phyloP scores from a whole-genome alignment of 2,329 filamentous ascomycete species.

The Talaromyces marneffei region DNA sequence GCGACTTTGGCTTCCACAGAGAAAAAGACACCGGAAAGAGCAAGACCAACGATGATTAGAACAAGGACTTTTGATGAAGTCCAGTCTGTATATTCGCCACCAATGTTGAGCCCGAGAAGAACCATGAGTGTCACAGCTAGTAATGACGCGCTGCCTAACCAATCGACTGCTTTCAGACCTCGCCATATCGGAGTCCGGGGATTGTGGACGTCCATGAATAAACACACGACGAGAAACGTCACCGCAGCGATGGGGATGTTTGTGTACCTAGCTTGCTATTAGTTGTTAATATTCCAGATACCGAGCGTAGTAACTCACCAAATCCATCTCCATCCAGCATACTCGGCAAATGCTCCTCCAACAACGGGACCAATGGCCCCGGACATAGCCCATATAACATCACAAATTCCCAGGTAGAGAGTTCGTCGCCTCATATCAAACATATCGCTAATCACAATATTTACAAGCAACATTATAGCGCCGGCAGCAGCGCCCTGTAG shows the following conservation, averaged over 20 bases:
- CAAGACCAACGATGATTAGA: not conserved
- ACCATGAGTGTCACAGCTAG: conserved; percentile 58
- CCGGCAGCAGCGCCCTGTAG: conserved; percentile 56
- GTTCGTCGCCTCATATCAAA: conserved; percentile 44
- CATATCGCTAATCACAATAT: conserved; percentile 53
- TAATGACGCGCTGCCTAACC: conserved; percentile 56
- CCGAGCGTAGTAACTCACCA: conserved; percentile 36
- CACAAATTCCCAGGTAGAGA: conserved; percentile 50
- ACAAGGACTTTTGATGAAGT: conserved; percentile 51
- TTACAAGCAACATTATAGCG: conserved; percentile 52
- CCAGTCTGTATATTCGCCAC: conserved; percentile 55
- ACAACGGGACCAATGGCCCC: conserved; percentile 51
- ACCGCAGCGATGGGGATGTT: conserved; percentile 23
- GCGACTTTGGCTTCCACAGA: conserved; percentile 42
- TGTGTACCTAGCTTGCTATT: conserved; percentile 22
- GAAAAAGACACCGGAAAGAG: not conserved
- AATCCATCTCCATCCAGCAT: conserved; percentile 50
- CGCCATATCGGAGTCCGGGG: conserved; percentile 20
- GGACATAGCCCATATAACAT: conserved; percentile 42
- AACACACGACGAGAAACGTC: conserved; percentile 7
- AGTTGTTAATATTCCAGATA: not conserved
- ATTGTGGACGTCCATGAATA: conserved; percentile 19
- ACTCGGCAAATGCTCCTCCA: conserved; percentile 51
- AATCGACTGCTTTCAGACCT: conserved; percentile 44
- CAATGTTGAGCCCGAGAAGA: conserved; percentile 56